These are phyloP conservation scores for Mycena polygramma DNA, from an alignment of 768 basidiomycete genomes.

Conservation along the genomic window DNA sequence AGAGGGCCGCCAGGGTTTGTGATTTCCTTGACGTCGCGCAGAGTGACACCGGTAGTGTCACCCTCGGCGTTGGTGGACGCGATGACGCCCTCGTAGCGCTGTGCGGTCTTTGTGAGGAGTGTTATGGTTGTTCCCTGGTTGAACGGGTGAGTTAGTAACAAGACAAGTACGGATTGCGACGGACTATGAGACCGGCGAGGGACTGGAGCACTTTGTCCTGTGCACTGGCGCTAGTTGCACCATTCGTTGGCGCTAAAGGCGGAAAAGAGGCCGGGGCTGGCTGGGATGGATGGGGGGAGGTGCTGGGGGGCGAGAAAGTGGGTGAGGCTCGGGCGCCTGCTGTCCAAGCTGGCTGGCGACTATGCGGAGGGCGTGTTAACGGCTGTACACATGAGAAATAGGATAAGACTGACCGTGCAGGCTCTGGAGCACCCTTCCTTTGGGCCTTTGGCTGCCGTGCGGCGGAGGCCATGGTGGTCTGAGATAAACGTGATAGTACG, in stretches of 20 bases:
- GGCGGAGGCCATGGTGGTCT: conserved; percentile 68
- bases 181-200: conserved; percentile 78
- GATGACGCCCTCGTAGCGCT: conserved; percentile 83
- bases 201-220: conserved; percentile 75
- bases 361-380: conserved; percentile 41
- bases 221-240: conserved; percentile 57
- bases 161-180: conserved; percentile 1
- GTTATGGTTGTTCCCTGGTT: conserved; percentile 80
- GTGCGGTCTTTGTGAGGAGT: conserved; percentile 75
- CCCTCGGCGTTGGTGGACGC: conserved; percentile 71
- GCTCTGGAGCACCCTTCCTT: conserved; percentile 74
- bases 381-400: conserved; percentile 32
- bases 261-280: conserved; percentile 55
- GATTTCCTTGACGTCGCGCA: conserved; percentile 85
- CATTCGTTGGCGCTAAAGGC: conserved; percentile 64
- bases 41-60: conserved; percentile 77
- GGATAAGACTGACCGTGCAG: conserved; percentile 59
- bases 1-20: conserved; percentile 74
- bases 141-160: conserved; percentile 25
- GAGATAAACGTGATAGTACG: conserved; percentile 10
- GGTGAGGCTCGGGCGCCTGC: conserved; percentile 75
- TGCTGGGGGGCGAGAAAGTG: conserved; percentile 67
- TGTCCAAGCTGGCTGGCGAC: conserved; percentile 69
- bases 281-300: conserved; percentile 54
- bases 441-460: conserved; percentile 74